Evolutionary conservation across 2,329 filamentous ascomycete species (phyloP).

Genomic region (Massarina eburnea): DNA sequence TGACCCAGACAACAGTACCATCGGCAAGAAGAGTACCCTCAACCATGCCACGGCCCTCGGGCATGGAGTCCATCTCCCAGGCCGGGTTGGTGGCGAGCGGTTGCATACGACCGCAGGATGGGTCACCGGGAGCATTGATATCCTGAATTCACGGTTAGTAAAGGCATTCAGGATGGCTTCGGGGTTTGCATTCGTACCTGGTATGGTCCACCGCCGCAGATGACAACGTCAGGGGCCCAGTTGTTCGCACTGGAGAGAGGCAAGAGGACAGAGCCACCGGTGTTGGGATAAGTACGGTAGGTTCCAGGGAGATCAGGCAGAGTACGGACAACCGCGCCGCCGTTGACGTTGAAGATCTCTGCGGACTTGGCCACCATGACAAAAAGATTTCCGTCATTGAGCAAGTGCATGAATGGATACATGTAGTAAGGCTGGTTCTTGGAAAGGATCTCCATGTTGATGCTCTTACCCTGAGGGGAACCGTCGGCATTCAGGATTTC

Average conservation of each 20-base stretch:
- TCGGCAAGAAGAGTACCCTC: conserved; percentile 62
- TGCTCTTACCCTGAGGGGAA: conserved; percentile 50
- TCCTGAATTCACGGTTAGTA: too few relatives aligned
- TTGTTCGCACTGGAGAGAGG: conserved; percentile 55
- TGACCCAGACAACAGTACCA: conserved; percentile 64
- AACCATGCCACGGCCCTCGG: conserved; percentile 61
- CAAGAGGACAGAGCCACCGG: conserved; percentile 60
- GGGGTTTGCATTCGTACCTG: too few relatives aligned
- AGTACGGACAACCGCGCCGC: conserved; percentile 48
- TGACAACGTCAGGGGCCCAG: conserved; percentile 57
- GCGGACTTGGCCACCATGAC: conserved; percentile 59
- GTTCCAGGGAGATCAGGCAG: conserved; percentile 58
- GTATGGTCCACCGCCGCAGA: conserved; percentile 63
- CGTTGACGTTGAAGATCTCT: conserved; percentile 56
- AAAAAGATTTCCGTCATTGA: conserved; percentile 59
- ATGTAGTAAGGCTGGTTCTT: conserved; percentile 65
- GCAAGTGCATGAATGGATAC: conserved; percentile 64
- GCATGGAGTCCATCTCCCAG: conserved; percentile 63
- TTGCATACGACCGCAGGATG: conserved; percentile 59
- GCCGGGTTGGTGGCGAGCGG: conserved; percentile 52
- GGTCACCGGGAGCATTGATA: conserved; percentile 59
- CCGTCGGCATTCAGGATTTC: conserved; percentile 58
- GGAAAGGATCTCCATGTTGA: conserved; percentile 56
- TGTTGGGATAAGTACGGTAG: conserved; percentile 63
- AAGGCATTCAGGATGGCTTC: too few relatives aligned